Evolutionary conservation across 768 basidiomycete species (phyloP), one percentile per base, ranked within the genome.

Genomic region (Boletus vermiculosoides): DNA sequence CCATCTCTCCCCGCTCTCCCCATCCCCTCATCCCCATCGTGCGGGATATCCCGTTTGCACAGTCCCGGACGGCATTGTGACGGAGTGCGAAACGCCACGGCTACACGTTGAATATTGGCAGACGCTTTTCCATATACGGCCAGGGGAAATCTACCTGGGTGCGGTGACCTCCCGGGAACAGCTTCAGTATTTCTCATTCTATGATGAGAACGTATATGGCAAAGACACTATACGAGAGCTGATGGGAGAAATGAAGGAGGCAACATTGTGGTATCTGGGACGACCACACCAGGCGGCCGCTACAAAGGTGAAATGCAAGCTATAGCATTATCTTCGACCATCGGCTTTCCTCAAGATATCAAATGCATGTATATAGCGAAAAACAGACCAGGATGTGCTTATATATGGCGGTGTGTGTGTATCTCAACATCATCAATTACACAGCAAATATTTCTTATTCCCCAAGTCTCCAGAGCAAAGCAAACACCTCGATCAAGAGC

Each of bases 121-220:
- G 12, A 54, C 66, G 11, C 60, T 59, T 63, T 65, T 80, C 34
- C 48, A 16, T 7, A 18, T 16, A 53, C 75, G 80, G 4, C 78
- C 79, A 7, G 71, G 63, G 5, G 77, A 81, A 58, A 31, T 51
- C 33, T 59, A 82, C 61, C 66, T 82, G 1, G 78, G 79, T 8
- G 75, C 78, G 23, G 55, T 71, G 7, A 79, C 73, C 9, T 63
- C 64, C 5, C 63, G 63, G 8, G 59, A 71, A 22, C 64, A 74
- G 44, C 62, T 83, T 30, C 59, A 63, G 12, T 51, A 80, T 25
- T 53, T 64, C 22, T n/a, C 71, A 20, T 77, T 57, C 63, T 77
- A 68, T 64, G 82, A 83, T 60, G 69, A 63, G 31, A 78, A 80
- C 59, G 76, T 78, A 3, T 80, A 76, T 49, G 66, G 74, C 1